Percentiles rank a stretch among this genome's conserved stretches.
Conservation (phyloP, 75 land plant genomes). For the Selaginella moellendorffii region DNA sequence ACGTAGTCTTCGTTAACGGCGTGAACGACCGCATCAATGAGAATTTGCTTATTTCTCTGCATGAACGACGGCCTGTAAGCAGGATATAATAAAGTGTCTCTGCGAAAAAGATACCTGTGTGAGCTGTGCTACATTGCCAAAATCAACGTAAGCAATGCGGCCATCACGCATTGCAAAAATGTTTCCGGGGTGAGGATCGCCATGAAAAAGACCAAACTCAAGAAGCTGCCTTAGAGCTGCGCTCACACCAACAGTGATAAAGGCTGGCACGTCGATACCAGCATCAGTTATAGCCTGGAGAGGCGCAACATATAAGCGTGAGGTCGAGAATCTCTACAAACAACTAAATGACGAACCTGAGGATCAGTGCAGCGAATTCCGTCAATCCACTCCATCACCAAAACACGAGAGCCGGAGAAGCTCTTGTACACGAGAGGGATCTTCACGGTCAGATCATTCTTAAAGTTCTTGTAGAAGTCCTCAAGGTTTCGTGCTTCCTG, state of each 20-base stretch:
- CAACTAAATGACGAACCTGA: slow-evolving; percentile 39
- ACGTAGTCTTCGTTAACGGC: slow-evolving; percentile 96
- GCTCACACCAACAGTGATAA: slow-evolving; percentile 91
- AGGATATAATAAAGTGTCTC: neutral
- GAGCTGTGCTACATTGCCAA: slow-evolving; percentile 96
- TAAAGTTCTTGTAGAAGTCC: slow-evolving; percentile 84
- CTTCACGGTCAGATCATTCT: slow-evolving; percentile 86
- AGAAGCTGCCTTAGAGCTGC: slow-evolving; percentile 89
- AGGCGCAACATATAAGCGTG: neutral
- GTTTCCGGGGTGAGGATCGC: slow-evolving; percentile 99
- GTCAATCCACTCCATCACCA: slow-evolving; percentile 99
- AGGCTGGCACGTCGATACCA: slow-evolving; percentile 70
- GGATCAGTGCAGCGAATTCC: slow-evolving; percentile 97
- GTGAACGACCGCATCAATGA: slow-evolving; percentile 99
- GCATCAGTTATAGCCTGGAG: slow-evolving; percentile 72
- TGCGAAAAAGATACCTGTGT: slow-evolving; percentile 48
- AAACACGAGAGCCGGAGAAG: slow-evolving; percentile 66
- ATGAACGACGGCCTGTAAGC: neutral
- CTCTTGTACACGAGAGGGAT: slow-evolving; percentile 77
- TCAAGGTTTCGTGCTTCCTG: slow-evolving; percentile 95
- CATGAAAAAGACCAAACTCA: slow-evolving; percentile 96
- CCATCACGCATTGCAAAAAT: slow-evolving; percentile 99
- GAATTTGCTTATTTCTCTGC: slow-evolving; percentile 90
- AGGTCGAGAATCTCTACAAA: neutral
- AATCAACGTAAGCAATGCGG: slow-evolving; percentile 96